phyloP scores from a whole-genome alignment of 2,329 filamentous ascomycete species.

The Chrysoporthe cubensis region DNA sequence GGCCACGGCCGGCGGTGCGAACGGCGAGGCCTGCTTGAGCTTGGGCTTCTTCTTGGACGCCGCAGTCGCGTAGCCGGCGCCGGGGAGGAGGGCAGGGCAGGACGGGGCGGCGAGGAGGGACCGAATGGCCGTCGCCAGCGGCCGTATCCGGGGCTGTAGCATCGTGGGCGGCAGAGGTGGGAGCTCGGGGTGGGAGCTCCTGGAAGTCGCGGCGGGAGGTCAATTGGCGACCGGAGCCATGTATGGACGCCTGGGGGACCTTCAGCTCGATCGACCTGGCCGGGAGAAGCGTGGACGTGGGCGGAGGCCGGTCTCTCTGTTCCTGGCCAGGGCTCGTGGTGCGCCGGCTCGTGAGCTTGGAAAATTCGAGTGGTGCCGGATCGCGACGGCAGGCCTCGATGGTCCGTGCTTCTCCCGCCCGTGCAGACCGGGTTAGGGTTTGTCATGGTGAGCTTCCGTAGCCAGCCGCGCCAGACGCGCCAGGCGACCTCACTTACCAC shows the following conservation, averaged over 20 bases:
- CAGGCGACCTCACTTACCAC: too few species aligned
- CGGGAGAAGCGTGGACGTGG: constrained; percentile 9
- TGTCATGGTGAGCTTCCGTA: too few species aligned
- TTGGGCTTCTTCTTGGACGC: constrained; percentile 30
- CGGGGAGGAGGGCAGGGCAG: constrained; percentile 27
- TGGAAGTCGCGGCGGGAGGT: constrained; percentile 15
- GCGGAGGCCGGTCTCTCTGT: constrained; percentile 12
- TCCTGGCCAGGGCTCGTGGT: not conserved
- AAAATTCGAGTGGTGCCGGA: constrained; percentile 26
- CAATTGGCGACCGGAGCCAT: constrained; percentile 25
- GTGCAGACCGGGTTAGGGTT: not conserved
- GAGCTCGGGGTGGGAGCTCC: constrained; percentile 18
- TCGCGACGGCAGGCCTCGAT: not conserved
- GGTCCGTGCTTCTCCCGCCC: not conserved
- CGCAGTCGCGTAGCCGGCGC: constrained; percentile 32
- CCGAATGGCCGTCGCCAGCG: constrained; percentile 39
- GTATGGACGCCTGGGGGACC: constrained; percentile 7
- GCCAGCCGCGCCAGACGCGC: too few species aligned
- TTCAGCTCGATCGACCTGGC: constrained; percentile 8
- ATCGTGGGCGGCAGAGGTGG: constrained; percentile 45
- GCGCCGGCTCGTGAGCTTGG: constrained; percentile 7
- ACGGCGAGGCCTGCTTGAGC: constrained; percentile 27
- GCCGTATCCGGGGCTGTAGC: constrained; percentile 69
- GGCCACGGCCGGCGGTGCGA: constrained; percentile 8
- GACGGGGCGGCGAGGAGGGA: constrained; percentile 29